These are phyloP conservation scores for Fusarium goolgardi DNA, from an alignment of 2,329 filamentous ascomycete species.

Conservation along the genomic window DNA sequence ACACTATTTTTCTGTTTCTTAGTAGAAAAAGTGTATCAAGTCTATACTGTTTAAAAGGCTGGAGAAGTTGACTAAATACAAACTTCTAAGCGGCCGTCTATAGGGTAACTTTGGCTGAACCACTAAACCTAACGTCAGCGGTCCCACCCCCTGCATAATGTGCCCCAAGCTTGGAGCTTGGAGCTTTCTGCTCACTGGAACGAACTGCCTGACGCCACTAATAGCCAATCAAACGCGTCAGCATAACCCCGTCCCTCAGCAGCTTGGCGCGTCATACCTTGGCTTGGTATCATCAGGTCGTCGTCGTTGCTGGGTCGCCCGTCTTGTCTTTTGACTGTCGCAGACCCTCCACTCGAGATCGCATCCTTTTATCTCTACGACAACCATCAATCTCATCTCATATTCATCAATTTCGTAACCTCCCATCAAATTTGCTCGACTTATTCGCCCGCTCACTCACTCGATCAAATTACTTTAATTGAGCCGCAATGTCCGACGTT, in stretches of 20 bases:
- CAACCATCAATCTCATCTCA: constrained; percentile 11
- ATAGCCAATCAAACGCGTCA: constrained; percentile 35
- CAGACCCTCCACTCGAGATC: constrained; percentile 35
- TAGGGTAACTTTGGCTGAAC: neutral
- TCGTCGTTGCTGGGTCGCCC: constrained; percentile 37
- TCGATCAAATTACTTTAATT: neutral
- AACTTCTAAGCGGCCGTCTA: neutral
- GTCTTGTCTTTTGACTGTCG: constrained; percentile 36
- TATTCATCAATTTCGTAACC: neutral
- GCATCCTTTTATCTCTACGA: constrained; percentile 21
- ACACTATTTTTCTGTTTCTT: neutral
- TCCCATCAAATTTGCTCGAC: neutral
- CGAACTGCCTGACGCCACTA: neutral
- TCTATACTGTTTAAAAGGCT: neutral
- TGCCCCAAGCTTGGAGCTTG: constrained; percentile 10
- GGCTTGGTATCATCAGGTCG: constrained; percentile 14
- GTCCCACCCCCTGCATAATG: neutral
- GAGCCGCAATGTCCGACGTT: constrained; percentile 47
- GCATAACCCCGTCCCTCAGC: constrained; percentile 3
- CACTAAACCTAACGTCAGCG: neutral
- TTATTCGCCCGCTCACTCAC: neutral
- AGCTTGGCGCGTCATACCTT: constrained; percentile 39
- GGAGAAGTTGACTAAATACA: neutral
- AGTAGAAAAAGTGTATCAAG: neutral
- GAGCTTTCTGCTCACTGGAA: neutral